Base-by-base conservation (phyloP, 495 filamentous ascomycete species). In the Zalerion maritima region DNA sequence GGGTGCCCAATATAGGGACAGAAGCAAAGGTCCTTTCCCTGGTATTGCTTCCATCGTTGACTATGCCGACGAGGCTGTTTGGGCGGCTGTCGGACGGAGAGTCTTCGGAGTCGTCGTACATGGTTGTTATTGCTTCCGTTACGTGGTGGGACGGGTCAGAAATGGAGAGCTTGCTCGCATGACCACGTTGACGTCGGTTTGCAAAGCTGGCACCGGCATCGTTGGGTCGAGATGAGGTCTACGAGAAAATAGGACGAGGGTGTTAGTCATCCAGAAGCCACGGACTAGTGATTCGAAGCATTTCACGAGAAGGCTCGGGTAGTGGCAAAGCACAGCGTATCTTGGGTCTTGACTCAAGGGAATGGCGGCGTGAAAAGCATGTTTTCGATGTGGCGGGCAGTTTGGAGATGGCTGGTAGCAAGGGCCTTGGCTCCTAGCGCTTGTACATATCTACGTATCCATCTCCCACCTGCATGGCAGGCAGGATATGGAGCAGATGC, bases 121-220 rank as follows among this genome's bases (percentile, higher is more conserved):
- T 76, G 47, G 89, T 83, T 21, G 85, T 86, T 47, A 97, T 94
- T 25, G 86, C 81, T 48, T 97, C 89, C 21, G 89, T 97, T 49
- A 94, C 87, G 71, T 97, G 89, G 62, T 96, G 87, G 53, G 71
- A 82, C 15, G 65, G 57, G 44, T 71, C 66, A 33, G 64, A 69
- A 40, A 71, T 69, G 32, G 67, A 71, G 21, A 69, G 61, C 45
- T 67, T 62, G 40, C 49, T 59, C 29, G 39, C 60, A 52, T 71
- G 67, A 34, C 67, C 64, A 35, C 65, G 60, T 47, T 64, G 57
- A 35, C 65, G 60, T 47, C 65, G 57, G 47, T 50, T 64, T 34
- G 61, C 50, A 49, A 68, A 67, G 44, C 60, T 68, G 45, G 52
- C 54, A 46, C 57, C 63, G 49, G 62, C 52, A 54, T 69, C 59